Evolutionary conservation across 2,329 filamentous ascomycete species (phyloP), one percentile per base, ranked within the genome.

Genomic region (Falciphora oryzae): DNA sequence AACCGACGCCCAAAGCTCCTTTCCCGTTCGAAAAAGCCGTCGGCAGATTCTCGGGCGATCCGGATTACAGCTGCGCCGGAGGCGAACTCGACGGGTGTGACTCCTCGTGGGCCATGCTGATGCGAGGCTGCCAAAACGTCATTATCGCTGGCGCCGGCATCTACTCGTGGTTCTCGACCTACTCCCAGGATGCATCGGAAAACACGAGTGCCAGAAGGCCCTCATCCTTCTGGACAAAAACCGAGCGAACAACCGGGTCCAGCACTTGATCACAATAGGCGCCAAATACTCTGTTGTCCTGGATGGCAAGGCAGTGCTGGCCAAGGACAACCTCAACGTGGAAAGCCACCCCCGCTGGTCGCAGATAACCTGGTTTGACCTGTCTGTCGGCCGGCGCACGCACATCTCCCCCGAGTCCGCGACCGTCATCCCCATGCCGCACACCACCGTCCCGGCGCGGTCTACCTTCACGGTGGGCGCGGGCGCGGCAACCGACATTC

Each of bases 1-100:
- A 81, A 71, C 73, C 75, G 66, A 88, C 32, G 68, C 68, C 8
- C 80, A 78, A 71, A 78, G 79, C 1, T 71, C 70, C 50, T 76
- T 70, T 78, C 10, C 73, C 75, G 22, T 71, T 73, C 22, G 80
- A 80, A 32, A 81, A 70, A 65, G 56, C 65, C 35, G 32, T 50
- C 44, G 61, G 65, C 57, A 22, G 27, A n/a, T 32, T 57, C 18
- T 14, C 44, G 32, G 57, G 61, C 0, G 68, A 69, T 31, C 66
- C 68, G n/a, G n/a, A n/a, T n/a, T n/a, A n/a, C 1, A 50, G n/a
- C n/a, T 27, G 65, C 65, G 63, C 27, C 28, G 65, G 68, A 16
- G 69, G 67, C 60, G n/a, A n/a, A n/a, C n/a, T n/a, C n/a, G 67
- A 70, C 57, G 59, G 60, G 35, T 72, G 69, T 57, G 68, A 70